Conservation (phyloP, 2,329 filamentous ascomycete genomes). For the Pyrenochaeta sp. region DNA sequence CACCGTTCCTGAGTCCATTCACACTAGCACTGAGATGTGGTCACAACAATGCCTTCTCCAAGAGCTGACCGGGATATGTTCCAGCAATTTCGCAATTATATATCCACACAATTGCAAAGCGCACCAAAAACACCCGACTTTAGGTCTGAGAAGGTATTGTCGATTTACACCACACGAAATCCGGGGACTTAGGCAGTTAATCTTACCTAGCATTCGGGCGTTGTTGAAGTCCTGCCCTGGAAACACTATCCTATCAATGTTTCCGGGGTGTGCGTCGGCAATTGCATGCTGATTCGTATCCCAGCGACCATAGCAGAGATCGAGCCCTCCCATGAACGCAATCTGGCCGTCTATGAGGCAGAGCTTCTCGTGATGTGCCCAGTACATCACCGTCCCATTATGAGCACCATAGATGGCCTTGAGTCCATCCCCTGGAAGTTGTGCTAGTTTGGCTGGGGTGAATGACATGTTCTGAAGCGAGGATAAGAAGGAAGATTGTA, state of each 20-base stretch:
- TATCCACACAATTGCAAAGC: not conserved
- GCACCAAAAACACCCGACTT: not conserved
- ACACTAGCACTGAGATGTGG: not conserved
- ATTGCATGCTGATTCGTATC: constrained; percentile 89
- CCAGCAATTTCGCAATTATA: not conserved
- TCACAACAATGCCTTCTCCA: no score
- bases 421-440: constrained; percentile 75
- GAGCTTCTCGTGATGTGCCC: constrained; percentile 94
- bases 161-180: not conserved
- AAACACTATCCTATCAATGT: constrained; percentile 79
- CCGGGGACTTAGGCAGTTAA: not conserved
- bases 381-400: constrained; percentile 84
- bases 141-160: not conserved
- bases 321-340: constrained; percentile 91
- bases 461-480: constrained; percentile 65
- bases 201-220: constrained; percentile 75
- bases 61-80: not conserved
- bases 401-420: constrained; percentile 83
- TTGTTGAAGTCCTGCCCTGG: constrained; percentile 96
- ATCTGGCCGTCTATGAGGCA: constrained; percentile 79
- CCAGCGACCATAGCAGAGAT: constrained; percentile 86
- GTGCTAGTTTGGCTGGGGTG: constrained; percentile 64
- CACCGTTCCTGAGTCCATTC: not conserved
- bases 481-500: constrained; percentile 66
- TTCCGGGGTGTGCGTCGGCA: constrained; percentile 80